Evolutionary conservation across 345 rosid species (phyloP).

Genomic region (Salix koriyanagi): DNA sequence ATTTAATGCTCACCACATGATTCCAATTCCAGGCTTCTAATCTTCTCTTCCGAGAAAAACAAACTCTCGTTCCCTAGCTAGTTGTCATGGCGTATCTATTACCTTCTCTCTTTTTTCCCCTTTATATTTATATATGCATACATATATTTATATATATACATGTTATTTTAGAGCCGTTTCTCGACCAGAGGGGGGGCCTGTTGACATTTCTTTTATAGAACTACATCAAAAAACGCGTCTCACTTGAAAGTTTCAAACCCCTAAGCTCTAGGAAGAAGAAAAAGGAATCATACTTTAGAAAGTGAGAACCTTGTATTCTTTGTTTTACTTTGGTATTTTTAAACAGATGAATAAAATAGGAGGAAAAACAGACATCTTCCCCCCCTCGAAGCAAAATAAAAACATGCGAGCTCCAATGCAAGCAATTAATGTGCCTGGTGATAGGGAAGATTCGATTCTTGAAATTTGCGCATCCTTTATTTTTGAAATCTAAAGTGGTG

Average conservation of each 20-base stretch:
- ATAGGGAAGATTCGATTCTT: slow-evolving; percentile 70
- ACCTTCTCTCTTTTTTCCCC: background rate
- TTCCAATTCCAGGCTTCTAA: slow-evolving; percentile 60
- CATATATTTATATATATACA: slow-evolving; percentile 13
- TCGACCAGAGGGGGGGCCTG: slow-evolving; percentile 9
- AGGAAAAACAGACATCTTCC: slow-evolving; percentile 75
- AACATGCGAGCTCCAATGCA: slow-evolving; percentile 52
- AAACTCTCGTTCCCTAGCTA: slow-evolving; percentile 35
- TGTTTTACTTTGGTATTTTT: slow-evolving; percentile 1
- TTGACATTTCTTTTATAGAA: slow-evolving; percentile 6
- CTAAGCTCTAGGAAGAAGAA: slow-evolving; percentile 25
- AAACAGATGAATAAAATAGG: slow-evolving; percentile 11
- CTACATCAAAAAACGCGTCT: slow-evolving; percentile 20
- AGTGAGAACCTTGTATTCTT: slow-evolving; percentile 23
- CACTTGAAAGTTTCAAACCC: slow-evolving; percentile 22
- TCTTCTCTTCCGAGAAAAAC: slow-evolving; percentile 38
- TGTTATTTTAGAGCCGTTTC: slow-evolving; percentile 4
- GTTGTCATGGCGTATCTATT: slow-evolving; percentile 27
- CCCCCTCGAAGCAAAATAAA: slow-evolving; percentile 35
- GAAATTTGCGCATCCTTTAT: slow-evolving; percentile 35
- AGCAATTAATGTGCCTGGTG: slow-evolving; percentile 55
- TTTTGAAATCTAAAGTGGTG: slow-evolving; percentile 21
- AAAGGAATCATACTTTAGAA: slow-evolving; percentile 2
- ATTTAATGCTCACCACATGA: slow-evolving; percentile 66
- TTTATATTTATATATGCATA: background rate